Evolutionary conservation across 106 monocot species (phyloP), one percentile per base, ranked within the genome.

Genomic region (Allium sativum): DNA sequence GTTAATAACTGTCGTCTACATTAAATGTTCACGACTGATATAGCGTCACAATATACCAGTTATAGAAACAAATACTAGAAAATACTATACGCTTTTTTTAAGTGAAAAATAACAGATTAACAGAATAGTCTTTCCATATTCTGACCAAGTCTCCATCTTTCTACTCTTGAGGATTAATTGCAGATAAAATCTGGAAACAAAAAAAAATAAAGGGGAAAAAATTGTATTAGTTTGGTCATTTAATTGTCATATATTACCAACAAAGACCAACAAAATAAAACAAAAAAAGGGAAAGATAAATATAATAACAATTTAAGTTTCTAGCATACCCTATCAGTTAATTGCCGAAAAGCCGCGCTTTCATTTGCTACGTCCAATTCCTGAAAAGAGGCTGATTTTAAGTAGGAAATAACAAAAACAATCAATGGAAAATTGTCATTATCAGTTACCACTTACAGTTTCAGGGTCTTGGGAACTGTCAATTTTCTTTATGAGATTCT

Each of bases 351-450:
- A 53, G 6, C 15, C 31, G 72, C 55, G 45, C 65, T 65, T 87
- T 68, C 58, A 76, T 79, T 79, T 17, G 73, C 76, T 42, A 65
- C 73, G 58, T 82, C 76, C 58, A 87, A 63, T 76, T 82, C 86
- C 86, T 87, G 64, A 3, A 68, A 61, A 55, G 13, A 55, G 42
- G 15, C 17, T 47, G 9, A 1, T 14, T 18, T 55, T 17, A 16
- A 51, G 31, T 21, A 43, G 17, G 53, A 40, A 13, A 58, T 58
- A 58, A 41, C 7, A 55, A 58, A 9, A 57, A 53, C 52, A 42
- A 51, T 13, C 11, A 17, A n/a, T 12, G 5, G 3, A 7, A 18
- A 61, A 18, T 48, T 47, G 1, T 69, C 10, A 58, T 4, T 42
- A 42, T 15, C 12, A 10, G 47, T 21, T 41, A 31, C 65, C 12